phyloP scores from a whole-genome alignment of 352 stramenopile genomes.

The Salisapilia sapeloensis region DNA sequence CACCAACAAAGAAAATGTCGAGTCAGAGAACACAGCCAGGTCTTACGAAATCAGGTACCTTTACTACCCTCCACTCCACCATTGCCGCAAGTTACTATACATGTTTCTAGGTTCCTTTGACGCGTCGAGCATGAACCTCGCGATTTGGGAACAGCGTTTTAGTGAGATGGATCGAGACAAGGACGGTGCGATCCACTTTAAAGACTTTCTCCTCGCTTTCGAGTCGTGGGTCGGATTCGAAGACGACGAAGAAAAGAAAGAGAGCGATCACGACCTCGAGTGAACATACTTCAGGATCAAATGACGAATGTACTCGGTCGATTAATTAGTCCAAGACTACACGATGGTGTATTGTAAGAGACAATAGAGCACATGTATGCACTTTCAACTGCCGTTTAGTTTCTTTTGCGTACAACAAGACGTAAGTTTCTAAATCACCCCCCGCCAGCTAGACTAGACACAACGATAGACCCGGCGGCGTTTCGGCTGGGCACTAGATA shows the following conservation, averaged over 20 bases:
- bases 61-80: too few species aligned
- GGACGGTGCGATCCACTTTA: slow-evolving; percentile 76
- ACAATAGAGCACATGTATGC: too few species aligned
- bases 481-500: slow-evolving; percentile 28
- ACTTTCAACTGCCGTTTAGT: too few species aligned
- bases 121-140: slow-evolving; percentile 39
- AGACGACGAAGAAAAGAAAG: slow-evolving; percentile 22
- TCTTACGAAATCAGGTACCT: slow-evolving; percentile 1
- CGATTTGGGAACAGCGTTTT: slow-evolving; percentile 69
- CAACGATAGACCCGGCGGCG: slow-evolving; percentile 53
- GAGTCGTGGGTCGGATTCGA: slow-evolving; percentile 75
- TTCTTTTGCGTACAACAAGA: too few species aligned
- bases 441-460: too few species aligned
- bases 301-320: too few species aligned
- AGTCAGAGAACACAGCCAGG: slow-evolving; percentile 1
- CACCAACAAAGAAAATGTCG: slow-evolving; percentile 69
- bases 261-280: too few species aligned
- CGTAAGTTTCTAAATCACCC: too few species aligned
- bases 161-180: slow-evolving; percentile 81
- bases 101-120: slow-evolving; percentile 3
- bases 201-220: slow-evolving; percentile 81
- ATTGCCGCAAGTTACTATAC: slow-evolving; percentile 1
- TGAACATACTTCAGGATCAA: slow-evolving; percentile 1
- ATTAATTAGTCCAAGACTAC: too few species aligned
- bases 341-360: too few species aligned